These are phyloP conservation scores for Pseudofabraea citricarpa DNA, from an alignment of 2,329 filamentous ascomycete species.

Conservation along the genomic window DNA sequence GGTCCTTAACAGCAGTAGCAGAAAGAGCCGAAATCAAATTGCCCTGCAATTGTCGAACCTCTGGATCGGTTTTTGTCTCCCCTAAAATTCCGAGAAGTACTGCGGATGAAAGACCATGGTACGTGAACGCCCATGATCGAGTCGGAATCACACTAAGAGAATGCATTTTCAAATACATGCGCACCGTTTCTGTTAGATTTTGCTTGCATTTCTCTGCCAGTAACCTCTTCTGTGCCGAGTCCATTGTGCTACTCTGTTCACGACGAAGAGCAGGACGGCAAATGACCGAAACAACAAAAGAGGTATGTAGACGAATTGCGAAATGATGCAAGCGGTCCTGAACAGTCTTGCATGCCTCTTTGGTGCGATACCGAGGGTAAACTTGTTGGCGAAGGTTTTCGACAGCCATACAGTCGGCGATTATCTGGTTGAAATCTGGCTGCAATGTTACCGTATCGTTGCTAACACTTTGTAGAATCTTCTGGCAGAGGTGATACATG, in stretches of 20 bases:
- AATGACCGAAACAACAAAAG: slow-evolving; percentile 61
- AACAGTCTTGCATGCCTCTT: slow-evolving; percentile 59
- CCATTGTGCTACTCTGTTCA: slow-evolving; percentile 40
- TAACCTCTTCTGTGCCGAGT: slow-evolving; percentile 45
- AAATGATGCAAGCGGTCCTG: slow-evolving; percentile 60
- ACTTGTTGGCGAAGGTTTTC: slow-evolving; percentile 36
- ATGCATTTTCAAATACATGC: slow-evolving; percentile 67
- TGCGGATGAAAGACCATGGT: slow-evolving; percentile 61
- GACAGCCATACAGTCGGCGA: slow-evolving; percentile 50
- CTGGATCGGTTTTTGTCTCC: slow-evolving; percentile 58
- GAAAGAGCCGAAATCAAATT: slow-evolving; percentile 60
- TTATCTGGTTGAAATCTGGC: slow-evolving; percentile 39
- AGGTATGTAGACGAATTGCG: slow-evolving; percentile 59
- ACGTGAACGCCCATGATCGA: slow-evolving; percentile 63
- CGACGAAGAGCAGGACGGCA: slow-evolving; percentile 58
- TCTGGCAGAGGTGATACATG: slow-evolving; percentile 60
- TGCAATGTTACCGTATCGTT: slow-evolving; percentile 22
- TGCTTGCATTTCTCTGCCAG: slow-evolving; percentile 55
- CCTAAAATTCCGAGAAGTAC: slow-evolving; percentile 58
- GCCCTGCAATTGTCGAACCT: slow-evolving; percentile 58
- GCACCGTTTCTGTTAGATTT: slow-evolving; percentile 60
- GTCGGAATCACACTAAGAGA: slow-evolving; percentile 63
- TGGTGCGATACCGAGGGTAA: slow-evolving; percentile 49
- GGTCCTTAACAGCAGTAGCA: slow-evolving; percentile 59
- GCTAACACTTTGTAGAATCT: slow-evolving; percentile 42